A percentile compares a stretch with the other conserved stretches of the same genome.
Conservation (phyloP, 441 rosid species). For the Euphorbia schlechtendalii region DNA sequence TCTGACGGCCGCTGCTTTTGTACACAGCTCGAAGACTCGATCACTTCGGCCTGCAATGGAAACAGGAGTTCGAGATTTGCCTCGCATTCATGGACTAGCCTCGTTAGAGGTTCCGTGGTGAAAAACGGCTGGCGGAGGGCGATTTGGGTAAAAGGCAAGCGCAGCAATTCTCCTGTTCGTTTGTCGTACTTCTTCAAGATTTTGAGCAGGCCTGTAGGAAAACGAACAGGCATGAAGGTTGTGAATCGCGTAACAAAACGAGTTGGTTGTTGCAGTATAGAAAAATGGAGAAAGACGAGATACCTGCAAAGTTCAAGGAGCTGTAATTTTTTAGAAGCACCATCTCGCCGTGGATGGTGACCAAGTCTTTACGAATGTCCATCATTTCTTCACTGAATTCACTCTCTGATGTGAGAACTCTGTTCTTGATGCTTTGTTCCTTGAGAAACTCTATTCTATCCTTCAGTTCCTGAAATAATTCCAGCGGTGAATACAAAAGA, state of each 20-base stretch:
- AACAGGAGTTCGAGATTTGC: conserved; percentile 87
- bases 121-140: conserved; percentile 89
- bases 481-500: not conserved
- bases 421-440: conserved; percentile 45
- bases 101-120: conserved; percentile 69
- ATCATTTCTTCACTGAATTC: conserved; percentile 89
- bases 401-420: conserved; percentile 53
- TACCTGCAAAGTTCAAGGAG: conserved; percentile 90
- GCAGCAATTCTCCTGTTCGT: conserved; percentile 73
- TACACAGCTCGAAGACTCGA: conserved; percentile 38
- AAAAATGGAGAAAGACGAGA: conserved; percentile 3
- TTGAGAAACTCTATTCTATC: conserved; percentile 64
- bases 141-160: conserved; percentile 71
- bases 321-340: conserved; percentile 93
- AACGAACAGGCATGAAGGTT: too few relatives aligned
- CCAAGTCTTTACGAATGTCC: conserved; percentile 88
- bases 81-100: conserved; percentile 84
- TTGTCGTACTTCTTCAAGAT: conserved; percentile 88
- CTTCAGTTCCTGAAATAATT: conserved; percentile 59
- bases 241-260: conserved; percentile 1
- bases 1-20: conserved; percentile 24
- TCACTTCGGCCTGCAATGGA: conserved; percentile 81
- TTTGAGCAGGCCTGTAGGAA: conserved; percentile 62
- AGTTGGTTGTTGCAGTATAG: conserved; percentile 7
- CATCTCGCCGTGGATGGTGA: conserved; percentile 93